Evolutionary conservation across 345 rosid species (phyloP).

Genomic region (Aquilaria malaccensis): DNA sequence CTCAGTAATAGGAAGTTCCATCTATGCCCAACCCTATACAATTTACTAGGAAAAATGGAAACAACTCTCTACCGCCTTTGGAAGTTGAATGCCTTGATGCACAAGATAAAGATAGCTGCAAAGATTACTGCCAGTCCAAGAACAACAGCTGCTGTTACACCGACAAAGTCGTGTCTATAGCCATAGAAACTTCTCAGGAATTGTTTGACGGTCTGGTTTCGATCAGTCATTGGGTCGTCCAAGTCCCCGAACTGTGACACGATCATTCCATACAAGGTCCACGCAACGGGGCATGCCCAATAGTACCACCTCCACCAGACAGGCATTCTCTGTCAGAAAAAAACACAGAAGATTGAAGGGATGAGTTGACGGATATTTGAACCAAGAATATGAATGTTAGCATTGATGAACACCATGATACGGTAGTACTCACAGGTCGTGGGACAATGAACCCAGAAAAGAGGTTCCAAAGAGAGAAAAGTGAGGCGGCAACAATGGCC

Average conservation of each 20-base stretch:
- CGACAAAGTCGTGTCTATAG: constrained; percentile 15
- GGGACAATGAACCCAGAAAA: constrained; percentile 66
- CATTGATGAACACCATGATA: not conserved
- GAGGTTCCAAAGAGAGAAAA: constrained; percentile 48
- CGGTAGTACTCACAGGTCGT: constrained; percentile 33
- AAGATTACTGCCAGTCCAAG: constrained; percentile 12
- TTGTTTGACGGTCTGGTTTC: constrained; percentile 9
- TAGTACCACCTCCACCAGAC: constrained; percentile 34
- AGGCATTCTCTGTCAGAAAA: constrained; percentile 12
- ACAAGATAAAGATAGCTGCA: constrained; percentile 11
- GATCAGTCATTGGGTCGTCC: not conserved
- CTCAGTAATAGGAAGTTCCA: not conserved
- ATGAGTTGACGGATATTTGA: not conserved
- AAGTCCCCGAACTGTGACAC: constrained; percentile 38
- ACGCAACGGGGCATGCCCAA: constrained; percentile 37
- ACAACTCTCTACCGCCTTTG: constrained; percentile 12
- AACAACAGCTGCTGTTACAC: constrained; percentile 11
- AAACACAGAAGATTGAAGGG: not conserved
- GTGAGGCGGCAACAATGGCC: constrained; percentile 40
- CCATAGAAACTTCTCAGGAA: constrained; percentile 11
- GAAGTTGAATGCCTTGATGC: constrained; percentile 17
- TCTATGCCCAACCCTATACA: constrained; percentile 1
- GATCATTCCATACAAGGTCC: constrained; percentile 46
- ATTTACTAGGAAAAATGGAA: too few species aligned
- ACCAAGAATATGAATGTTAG: too few species aligned